Base-by-base conservation (phyloP, 177 flowering plant genomes). In the Vitis hybrid region DNA sequence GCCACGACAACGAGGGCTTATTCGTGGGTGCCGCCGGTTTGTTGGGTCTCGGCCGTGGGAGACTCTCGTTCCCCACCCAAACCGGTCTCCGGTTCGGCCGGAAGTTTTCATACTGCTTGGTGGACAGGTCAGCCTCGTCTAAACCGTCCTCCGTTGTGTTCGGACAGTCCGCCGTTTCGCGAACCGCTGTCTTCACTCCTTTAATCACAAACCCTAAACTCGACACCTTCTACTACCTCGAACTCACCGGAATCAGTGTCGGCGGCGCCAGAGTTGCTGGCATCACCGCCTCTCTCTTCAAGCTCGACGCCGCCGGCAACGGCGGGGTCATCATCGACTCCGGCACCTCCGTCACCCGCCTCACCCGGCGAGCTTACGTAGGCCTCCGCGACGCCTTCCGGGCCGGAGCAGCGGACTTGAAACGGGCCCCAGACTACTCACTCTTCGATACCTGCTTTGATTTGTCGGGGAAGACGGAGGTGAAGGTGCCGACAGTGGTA, bases 251-350 rank as follows among this genome's bases (percentile, higher is more conserved):
- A 1, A 74, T 87, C 64, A 84, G 89, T 59, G 94, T 89, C 18
- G 94, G 94, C 40, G 92, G 94, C 1, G 65, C 81, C 8, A 83
- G 80, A 3, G 88, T 89, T 11, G 75, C 70, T 0, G 80, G 82
- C 3, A 78, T 89, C n/a, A 65, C 78, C 1, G 64, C 84, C 2
- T 78, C 88, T 8, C 72, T 82, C 4, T 89, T 89, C 85, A 82
- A 83, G 67, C 75, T 88, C 19, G 88, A 84, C 75, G 32, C 61
- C 6, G 60, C 80, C 2, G 94, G 94, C 0, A 81, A 84, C 74
- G 94, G 94, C 1, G 94, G 94, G 0, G 92, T 88, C 10, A 89
- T 89, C 6, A 70, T 89, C 4, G 94, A 89, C 58, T 89, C 92
- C 52, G 92, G 94, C 3, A 89, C 94, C 4, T 89, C 94, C 1